Evolutionary conservation across 306 rosid genomes (phyloP).

Genomic region (Mucuna pruriens): DNA sequence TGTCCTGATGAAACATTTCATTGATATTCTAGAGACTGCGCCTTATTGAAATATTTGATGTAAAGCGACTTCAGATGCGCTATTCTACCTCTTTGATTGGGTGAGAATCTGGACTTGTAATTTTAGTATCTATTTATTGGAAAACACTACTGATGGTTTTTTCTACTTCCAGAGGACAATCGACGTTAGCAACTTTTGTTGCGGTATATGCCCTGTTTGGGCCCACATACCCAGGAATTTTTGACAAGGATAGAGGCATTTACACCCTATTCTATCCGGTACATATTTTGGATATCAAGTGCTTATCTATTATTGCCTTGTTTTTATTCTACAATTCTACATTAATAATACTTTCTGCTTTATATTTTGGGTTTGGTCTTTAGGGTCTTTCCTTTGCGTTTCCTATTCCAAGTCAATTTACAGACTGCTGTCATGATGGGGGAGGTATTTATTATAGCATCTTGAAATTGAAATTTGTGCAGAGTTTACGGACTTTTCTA

Average conservation of each 20-base stretch:
- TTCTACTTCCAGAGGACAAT: constrained; percentile 71
- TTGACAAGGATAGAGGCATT: constrained; percentile 86
- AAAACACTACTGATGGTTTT: constrained; percentile 26
- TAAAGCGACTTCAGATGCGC: constrained; percentile 96
- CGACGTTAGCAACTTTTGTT: constrained; percentile 88
- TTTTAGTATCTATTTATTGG: neutral
- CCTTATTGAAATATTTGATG: constrained; percentile 94
- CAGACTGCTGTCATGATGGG: constrained; percentile 82
- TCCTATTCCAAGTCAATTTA: constrained; percentile 95
- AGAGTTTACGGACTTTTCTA: constrained; percentile 29
- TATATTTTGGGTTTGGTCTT: constrained; percentile 33
- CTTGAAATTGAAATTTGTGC: constrained; percentile 12
- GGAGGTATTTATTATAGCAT: constrained; percentile 65
- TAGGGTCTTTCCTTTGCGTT: constrained; percentile 98
- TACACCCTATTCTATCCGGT: constrained; percentile 96
- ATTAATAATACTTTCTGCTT: constrained; percentile 2
- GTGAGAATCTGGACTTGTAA: constrained; percentile 54
- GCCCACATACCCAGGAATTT: constrained; percentile 93
- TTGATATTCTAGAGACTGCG: constrained; percentile 74
- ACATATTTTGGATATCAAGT: constrained; percentile 43
- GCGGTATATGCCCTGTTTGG: constrained; percentile 97
- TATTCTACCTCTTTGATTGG: constrained; percentile 89
- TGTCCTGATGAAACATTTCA: constrained; percentile 28
- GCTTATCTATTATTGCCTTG: neutral
- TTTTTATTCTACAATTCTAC: neutral